These are phyloP conservation scores for Capillidium heterosporum DNA, from an alignment of 371 early-diverging fungal genomes.

Conservation along the genomic window DNA sequence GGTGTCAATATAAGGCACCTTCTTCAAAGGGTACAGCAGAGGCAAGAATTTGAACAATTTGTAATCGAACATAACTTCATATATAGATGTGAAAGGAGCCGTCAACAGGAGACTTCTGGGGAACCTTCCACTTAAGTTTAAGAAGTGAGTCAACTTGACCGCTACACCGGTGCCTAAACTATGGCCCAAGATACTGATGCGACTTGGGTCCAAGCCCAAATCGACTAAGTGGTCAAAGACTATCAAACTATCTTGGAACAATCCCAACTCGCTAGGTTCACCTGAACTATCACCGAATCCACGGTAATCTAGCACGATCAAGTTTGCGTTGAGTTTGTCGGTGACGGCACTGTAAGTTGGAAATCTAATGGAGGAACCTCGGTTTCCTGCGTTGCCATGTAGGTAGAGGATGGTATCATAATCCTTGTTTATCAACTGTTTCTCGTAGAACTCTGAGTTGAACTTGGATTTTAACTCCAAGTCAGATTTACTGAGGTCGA, in stretches of 20 bases:
- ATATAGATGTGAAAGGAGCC: neutral
- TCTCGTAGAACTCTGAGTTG: neutral
- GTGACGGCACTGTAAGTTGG: neutral
- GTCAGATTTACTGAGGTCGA: neutral
- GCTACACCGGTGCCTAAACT: constrained; percentile 1
- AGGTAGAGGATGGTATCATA: neutral
- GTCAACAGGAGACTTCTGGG: neutral
- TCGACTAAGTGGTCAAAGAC: neutral
- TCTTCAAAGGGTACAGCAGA: neutral
- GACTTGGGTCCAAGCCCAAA: neutral
- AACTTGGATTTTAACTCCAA: neutral
- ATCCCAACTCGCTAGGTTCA: neutral
- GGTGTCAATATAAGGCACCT: too few relatives aligned
- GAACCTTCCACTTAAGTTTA: neutral
- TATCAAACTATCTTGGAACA: neutral
- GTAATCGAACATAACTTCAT: neutral
- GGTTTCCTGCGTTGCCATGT: constrained; percentile 3
- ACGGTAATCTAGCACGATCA: neutral
- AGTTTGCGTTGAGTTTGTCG: neutral
- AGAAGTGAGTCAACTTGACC: neutral
- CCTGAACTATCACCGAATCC: constrained; percentile 3
- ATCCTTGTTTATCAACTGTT: neutral
- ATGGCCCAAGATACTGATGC: constrained; percentile 2
- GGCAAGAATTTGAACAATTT: neutral
- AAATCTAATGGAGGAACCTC: neutral